Conservation (phyloP, 2,329 filamentous ascomycete genomes). For the Lasiodiplodia gonubiensis region DNA sequence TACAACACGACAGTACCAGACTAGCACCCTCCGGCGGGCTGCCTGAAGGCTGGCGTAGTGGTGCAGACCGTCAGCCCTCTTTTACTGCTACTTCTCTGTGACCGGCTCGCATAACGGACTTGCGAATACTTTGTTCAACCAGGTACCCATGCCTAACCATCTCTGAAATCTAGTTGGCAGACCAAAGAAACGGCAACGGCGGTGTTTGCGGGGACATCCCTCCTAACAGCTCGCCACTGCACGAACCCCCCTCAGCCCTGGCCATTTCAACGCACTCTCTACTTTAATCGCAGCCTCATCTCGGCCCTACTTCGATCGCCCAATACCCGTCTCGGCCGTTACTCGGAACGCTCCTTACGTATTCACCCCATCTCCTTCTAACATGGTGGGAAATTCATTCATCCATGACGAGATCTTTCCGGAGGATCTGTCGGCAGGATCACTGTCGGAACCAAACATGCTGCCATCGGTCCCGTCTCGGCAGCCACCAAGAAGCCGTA, state of each 20-base stretch:
- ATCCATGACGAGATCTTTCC: not conserved
- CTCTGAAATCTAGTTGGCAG: not conserved
- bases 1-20: not conserved
- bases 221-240: not conserved
- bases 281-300: not conserved
- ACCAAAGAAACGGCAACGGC: not conserved
- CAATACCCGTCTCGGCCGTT: not conserved
- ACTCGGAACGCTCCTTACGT: not conserved
- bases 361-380: not conserved
- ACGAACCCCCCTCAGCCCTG: not conserved
- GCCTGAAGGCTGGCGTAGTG: not conserved
- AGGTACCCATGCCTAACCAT: not conserved
- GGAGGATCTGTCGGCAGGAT: not conserved
- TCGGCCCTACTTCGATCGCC: conserved; percentile 5
- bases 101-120: not conserved
- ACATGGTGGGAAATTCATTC: not conserved
- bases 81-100: not conserved
- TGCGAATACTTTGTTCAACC: not conserved
- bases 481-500: not conserved
- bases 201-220: not conserved
- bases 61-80: not conserved
- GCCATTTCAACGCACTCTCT: not conserved
- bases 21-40: not conserved
- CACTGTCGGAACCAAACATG: not conserved
- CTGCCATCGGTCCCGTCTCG: not conserved